Conservation (phyloP, 345 rosid genomes). For the Bretschneidera sinensis region DNA sequence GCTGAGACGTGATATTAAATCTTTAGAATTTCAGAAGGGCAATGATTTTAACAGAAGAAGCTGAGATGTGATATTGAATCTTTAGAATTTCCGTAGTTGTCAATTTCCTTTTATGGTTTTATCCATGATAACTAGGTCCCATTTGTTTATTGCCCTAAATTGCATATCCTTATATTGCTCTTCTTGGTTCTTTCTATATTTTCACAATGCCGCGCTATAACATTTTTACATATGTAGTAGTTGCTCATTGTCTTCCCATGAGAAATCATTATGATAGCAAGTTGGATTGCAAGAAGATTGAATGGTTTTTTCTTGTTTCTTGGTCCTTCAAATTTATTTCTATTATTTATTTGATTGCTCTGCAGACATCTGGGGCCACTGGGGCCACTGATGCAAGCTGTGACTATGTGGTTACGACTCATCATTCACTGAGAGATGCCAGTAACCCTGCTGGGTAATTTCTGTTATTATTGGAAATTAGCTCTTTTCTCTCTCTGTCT, state of each 20-base stretch:
- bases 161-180: background rate
- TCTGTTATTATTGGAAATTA: background rate
- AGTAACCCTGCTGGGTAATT: conserved; percentile 96
- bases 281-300: conserved; percentile 6
- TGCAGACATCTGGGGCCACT: background rate
- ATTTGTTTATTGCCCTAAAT: conserved; percentile 3
- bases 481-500: background rate
- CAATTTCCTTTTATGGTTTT: background rate
- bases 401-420: conserved; percentile 92
- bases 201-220: background rate
- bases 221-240: no score
- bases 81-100: no score
- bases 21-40: no score
- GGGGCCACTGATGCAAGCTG: conserved; percentile 90
- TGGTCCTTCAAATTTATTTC: conserved; percentile 10
- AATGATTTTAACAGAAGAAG: no score
- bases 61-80: no score
- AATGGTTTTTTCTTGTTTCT: conserved; percentile 1
- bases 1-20: no score
- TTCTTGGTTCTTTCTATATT: background rate
- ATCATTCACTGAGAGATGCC: conserved; percentile 91
- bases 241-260: background rate
- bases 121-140: background rate
- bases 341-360: background rate
- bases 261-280: background rate